Evolutionary conservation across 768 basidiomycete genomes (phyloP).

Genomic region (Rhodotorula paludigena): DNA sequence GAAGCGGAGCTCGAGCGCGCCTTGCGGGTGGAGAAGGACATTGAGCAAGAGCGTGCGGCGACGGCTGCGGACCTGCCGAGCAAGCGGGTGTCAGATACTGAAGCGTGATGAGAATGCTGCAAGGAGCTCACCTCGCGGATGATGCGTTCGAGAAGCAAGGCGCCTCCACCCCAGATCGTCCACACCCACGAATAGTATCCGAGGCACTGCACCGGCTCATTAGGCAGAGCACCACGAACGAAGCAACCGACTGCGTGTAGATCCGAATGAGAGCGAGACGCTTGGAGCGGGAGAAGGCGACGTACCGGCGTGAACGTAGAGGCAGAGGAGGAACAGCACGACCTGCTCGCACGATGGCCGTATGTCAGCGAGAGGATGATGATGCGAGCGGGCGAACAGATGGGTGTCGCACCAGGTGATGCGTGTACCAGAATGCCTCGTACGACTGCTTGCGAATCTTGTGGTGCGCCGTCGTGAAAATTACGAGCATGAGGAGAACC

Average conservation of each 20-base stretch:
- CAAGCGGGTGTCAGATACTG: too few species aligned
- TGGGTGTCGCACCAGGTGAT: constrained; percentile 53
- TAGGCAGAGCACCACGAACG: constrained; percentile 59
- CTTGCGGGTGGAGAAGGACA: constrained; percentile 82
- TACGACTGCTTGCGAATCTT: constrained; percentile 85
- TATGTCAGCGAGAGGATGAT: not conserved
- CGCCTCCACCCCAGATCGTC: constrained; percentile 80
- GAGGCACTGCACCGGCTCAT: constrained; percentile 55
- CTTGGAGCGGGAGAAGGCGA: not conserved
- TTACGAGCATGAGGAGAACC: constrained; percentile 86
- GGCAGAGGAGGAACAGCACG: constrained; percentile 86
- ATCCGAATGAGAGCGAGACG: not conserved
- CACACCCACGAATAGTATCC: constrained; percentile 79
- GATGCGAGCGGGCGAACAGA: not conserved
- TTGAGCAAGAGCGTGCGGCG: constrained; percentile 72
- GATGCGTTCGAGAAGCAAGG: constrained; percentile 82
- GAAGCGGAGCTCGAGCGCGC: constrained; percentile 89
- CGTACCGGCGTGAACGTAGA: constrained; percentile 70
- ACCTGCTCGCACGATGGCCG: constrained; percentile 52
- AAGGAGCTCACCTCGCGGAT: constrained; percentile 57
- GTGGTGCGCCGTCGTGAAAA: constrained; percentile 75
- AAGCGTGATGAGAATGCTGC: not conserved
- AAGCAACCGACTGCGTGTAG: constrained; percentile 68
- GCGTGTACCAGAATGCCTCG: constrained; percentile 96
- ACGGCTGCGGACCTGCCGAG: constrained; percentile 59